Evolutionary conservation across 306 rosid genomes (phyloP).

Genomic region (Prosopis cineraria): DNA sequence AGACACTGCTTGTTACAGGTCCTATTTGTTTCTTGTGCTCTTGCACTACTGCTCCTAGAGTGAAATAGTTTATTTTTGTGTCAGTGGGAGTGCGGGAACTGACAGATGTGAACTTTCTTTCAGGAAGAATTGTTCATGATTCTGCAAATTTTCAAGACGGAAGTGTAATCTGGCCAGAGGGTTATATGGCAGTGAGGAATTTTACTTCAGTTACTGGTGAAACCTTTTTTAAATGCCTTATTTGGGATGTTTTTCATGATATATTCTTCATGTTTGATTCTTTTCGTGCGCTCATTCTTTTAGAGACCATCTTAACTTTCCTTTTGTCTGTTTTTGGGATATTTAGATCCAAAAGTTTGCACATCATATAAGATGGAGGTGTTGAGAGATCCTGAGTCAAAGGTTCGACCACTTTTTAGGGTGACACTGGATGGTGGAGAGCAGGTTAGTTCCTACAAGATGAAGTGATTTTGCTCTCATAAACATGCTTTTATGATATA

Average conservation of each 20-base stretch:
- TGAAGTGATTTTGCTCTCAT: conserved; percentile 2
- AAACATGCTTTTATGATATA: background rate
- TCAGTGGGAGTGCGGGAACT: conserved; percentile 19
- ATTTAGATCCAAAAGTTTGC: conserved; percentile 59
- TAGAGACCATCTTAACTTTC: conserved; percentile 18
- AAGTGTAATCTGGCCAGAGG: conserved; percentile 84
- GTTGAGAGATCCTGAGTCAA: conserved; percentile 81
- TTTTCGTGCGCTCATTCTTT: background rate
- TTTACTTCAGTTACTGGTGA: conserved; percentile 84
- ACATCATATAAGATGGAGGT: conserved; percentile 89
- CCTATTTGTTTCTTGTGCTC: conserved; percentile 19
- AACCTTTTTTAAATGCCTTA: background rate
- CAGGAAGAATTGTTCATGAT: conserved; percentile 84
- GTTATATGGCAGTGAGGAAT: conserved; percentile 85
- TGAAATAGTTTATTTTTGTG: background rate
- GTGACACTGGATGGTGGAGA: conserved; percentile 82
- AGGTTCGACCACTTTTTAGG: conserved; percentile 78
- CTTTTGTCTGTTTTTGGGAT: conserved; percentile 26
- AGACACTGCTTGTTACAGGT: background rate
- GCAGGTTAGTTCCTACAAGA: conserved; percentile 66
- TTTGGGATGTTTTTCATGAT: conserved; percentile 23
- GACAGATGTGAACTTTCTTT: conserved; percentile 23
- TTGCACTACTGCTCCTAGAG: background rate
- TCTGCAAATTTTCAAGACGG: conserved; percentile 70
- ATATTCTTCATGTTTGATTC: conserved; percentile 11